Percentiles rank a stretch among this genome's conserved stretches.
These are phyloP conservation scores for Fusarium heterosporum DNA, from an alignment of 2,329 filamentous ascomycete genomes.

Conservation along the genomic window DNA sequence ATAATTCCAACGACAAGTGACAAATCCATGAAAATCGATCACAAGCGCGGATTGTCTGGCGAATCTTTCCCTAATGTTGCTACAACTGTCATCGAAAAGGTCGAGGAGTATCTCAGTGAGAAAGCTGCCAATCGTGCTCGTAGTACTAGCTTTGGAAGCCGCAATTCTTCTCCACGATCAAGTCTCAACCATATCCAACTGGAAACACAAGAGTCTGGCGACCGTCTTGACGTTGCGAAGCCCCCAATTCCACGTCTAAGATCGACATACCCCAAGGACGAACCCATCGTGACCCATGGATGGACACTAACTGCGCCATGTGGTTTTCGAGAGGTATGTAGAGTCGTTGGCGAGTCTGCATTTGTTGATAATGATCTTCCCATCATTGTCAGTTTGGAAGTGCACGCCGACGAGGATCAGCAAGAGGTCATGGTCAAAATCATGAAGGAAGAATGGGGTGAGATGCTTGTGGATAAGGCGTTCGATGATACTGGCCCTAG, in stretches of 20 bases:
- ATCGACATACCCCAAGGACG: conserved; percentile 58
- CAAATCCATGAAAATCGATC: conserved; percentile 56
- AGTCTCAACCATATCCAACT: conserved; percentile 45
- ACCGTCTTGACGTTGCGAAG: conserved; percentile 50
- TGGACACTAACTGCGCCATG: conserved; percentile 89
- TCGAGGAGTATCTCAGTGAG: conserved; percentile 52
- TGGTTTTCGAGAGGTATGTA: conserved; percentile 87
- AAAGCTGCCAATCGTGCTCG: conserved; percentile 52
- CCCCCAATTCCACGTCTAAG: conserved; percentile 42
- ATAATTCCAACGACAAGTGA: conserved; percentile 51
- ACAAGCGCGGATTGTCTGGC: conserved; percentile 61
- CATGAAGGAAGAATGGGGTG: conserved; percentile 89
- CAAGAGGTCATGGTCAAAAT: conserved; percentile 94
- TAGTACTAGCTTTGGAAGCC: conserved; percentile 55
- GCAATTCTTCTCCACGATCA: conserved; percentile 49
- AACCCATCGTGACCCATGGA: conserved; percentile 85
- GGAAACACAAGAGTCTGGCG: conserved; percentile 51
- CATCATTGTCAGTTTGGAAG: conserved; percentile 91
- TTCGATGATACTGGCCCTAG: conserved; percentile 64
- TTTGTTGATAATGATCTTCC: conserved; percentile 82
- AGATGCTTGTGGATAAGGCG: conserved; percentile 73
- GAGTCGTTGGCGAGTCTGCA: conserved; percentile 80
- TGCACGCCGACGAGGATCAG: conserved; percentile 84
- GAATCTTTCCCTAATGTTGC: conserved; percentile 60
- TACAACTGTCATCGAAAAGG: conserved; percentile 54